Evolutionary conservation across 208 protist species (phyloP).

Genomic region (Leishmania mexicana): DNA sequence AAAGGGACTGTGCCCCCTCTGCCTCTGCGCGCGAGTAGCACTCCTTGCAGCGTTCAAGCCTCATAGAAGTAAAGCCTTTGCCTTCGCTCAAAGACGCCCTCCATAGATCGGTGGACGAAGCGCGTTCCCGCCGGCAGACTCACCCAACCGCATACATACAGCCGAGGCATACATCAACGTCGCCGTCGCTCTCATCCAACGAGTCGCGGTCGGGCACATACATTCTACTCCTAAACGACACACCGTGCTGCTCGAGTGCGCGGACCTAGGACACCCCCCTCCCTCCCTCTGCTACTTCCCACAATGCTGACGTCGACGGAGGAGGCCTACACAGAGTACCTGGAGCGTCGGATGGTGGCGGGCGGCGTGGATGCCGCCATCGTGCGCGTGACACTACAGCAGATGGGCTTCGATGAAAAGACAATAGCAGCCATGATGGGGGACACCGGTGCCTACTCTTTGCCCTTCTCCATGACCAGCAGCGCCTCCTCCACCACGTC

Average conservation of each 20-base stretch:
- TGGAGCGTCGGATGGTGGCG: constrained; percentile 30
- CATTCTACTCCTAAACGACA: neutral
- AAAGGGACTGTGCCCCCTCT: neutral
- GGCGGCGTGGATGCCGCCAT: constrained; percentile 44
- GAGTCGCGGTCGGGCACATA: neutral
- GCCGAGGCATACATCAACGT: neutral
- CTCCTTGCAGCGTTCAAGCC: neutral
- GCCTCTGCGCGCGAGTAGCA: neutral
- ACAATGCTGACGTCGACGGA: constrained; percentile 48
- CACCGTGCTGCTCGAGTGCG: neutral
- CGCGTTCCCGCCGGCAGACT: neutral
- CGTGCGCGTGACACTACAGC: constrained; percentile 52
- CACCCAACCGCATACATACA: constrained; percentile 2
- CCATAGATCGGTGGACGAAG: neutral
- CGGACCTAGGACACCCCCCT: neutral
- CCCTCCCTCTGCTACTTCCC: neutral
- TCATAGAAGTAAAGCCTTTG: neutral
- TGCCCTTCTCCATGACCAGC: constrained; percentile 10
- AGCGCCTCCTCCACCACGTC: constrained; percentile 8
- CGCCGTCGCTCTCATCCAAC: neutral
- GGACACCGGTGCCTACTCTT: constrained; percentile 15
- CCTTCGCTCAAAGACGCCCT: neutral
- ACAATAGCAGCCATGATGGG: constrained; percentile 56
- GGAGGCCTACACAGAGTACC: constrained; percentile 62
- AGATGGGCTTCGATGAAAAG: constrained; percentile 45